Percentiles rank a stretch among this genome's conserved stretches.
Evolutionary conservation across 108 stramenopile species (phyloP).

Genomic region (Conticribra guillardii): DNA sequence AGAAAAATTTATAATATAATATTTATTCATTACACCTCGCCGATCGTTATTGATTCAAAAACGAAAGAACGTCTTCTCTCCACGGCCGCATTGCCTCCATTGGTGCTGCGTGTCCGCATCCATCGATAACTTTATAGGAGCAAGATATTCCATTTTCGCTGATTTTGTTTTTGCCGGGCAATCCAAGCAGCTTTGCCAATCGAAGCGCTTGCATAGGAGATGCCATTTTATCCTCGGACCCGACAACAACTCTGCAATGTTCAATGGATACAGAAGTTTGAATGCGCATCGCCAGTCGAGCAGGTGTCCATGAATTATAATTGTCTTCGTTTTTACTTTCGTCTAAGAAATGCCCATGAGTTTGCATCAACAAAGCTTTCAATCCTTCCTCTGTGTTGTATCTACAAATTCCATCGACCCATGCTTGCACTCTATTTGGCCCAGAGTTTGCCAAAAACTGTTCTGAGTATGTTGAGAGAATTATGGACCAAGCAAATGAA

Average conservation of each 20-base stretch:
- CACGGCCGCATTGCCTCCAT: conserved; percentile 56
- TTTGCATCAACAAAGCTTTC: conserved; percentile 56
- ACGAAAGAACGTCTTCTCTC: conserved; percentile 52
- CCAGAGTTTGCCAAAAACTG: conserved; percentile 46
- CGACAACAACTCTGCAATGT: conserved; percentile 46
- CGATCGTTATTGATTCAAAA: conserved; percentile 32
- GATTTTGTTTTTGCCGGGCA: not conserved
- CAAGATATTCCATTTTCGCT: not conserved
- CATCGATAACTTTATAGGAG: conserved; percentile 37
- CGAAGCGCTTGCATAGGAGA: conserved; percentile 32
- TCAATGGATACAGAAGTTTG: conserved; percentile 3
- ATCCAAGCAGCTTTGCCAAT: conserved; percentile 32
- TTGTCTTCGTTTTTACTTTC: conserved; percentile 6
- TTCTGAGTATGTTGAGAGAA: conserved; percentile 63
- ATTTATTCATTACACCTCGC: too few species aligned
- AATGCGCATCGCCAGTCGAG: conserved; percentile 56
- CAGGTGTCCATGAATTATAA: conserved; percentile 51
- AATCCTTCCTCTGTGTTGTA: conserved; percentile 54
- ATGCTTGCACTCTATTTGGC: conserved; percentile 29
- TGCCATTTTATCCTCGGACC: conserved; percentile 61
- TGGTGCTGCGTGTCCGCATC: conserved; percentile 63
- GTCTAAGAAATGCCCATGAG: conserved; percentile 24
- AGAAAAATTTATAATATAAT: too few species aligned
- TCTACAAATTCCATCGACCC: conserved; percentile 51
- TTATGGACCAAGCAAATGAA: conserved; percentile 67